Conservation (phyloP, 2,329 filamentous ascomycete genomes). For the Fusarium sp. region DNA sequence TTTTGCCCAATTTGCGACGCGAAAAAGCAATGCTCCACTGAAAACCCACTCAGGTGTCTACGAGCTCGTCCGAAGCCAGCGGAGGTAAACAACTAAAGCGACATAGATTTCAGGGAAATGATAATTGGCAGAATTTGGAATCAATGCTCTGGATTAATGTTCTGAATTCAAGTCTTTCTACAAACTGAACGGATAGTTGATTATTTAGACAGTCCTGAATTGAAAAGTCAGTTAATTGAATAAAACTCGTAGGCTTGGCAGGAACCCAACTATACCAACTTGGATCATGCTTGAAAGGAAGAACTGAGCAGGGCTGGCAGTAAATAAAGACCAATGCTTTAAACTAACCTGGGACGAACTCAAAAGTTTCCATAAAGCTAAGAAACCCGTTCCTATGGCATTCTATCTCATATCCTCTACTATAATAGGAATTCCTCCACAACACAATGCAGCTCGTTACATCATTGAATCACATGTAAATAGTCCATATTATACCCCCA, state of each 20-base stretch:
- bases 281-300: constrained; percentile 13
- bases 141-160: neutral
- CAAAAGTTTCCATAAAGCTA: neutral
- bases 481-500: neutral
- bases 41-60: neutral
- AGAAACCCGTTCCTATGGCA: neutral
- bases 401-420: neutral
- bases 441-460: neutral
- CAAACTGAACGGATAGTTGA: too few relatives aligned
- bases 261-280: neutral
- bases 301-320: constrained; percentile 1
- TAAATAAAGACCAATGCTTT: neutral
- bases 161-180: neutral
- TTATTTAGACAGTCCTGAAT: neutral
- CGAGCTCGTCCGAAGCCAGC: constrained; percentile 13
- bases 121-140: neutral
- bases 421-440: neutral
- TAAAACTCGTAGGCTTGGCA: neutral
- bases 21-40: constrained; percentile 16
- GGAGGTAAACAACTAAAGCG: constrained; percentile 7
- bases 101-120: constrained; percentile 4
- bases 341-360: neutral
- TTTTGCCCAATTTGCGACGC: constrained; percentile 35
- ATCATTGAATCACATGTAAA: constrained; percentile 19
- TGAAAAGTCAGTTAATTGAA: neutral